phyloP scores from a whole-genome alignment of 2,329 filamentous ascomycete genomes.

The Colletotrichum sp. region DNA sequence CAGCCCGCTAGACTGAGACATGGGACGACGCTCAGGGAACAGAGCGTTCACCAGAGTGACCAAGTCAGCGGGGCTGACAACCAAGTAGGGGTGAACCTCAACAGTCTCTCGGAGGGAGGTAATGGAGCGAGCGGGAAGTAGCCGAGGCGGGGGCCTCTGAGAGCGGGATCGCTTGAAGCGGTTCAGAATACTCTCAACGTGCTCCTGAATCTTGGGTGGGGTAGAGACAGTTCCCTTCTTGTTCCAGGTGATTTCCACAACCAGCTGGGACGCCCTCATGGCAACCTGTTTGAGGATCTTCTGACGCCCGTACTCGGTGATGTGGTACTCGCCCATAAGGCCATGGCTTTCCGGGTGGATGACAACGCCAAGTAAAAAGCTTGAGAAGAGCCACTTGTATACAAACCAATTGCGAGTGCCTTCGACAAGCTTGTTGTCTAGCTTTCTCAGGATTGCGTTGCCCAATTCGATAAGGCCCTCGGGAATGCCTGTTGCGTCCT shows the following conservation, averaged over 20 bases:
- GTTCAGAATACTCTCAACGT: conserved; percentile 74
- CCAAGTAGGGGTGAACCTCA: conserved; percentile 80
- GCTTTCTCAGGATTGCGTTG: conserved; percentile 79
- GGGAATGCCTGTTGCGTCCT: conserved; percentile 84
- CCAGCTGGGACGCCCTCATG: conserved; percentile 78
- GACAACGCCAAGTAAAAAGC: conserved; percentile 82
- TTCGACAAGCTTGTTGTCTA: conserved; percentile 74
- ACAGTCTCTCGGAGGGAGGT: conserved; percentile 77
- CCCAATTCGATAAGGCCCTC: conserved; percentile 84
- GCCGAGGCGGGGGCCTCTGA: conserved; percentile 56
- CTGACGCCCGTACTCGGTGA: conserved; percentile 88
- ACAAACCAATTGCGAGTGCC: conserved; percentile 84
- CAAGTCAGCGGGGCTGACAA: conserved; percentile 80
- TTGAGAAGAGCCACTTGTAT: conserved; percentile 90
- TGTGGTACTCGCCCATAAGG: conserved; percentile 87
- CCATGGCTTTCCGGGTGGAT: conserved; percentile 85
- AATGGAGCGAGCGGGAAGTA: conserved; percentile 74
- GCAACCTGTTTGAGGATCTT: conserved; percentile 82
- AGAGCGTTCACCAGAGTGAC: conserved; percentile 82
- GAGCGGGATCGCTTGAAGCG: conserved; percentile 64
- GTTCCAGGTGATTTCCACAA: conserved; percentile 78
- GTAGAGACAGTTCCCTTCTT: conserved; percentile 67
- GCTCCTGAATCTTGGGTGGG: conserved; percentile 66
- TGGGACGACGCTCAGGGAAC: conserved; percentile 76
- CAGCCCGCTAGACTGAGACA: conserved; percentile 67